A percentile compares a stretch with the other conserved stretches of the same genome.
Conservation (phyloP, 2,329 filamentous ascomycete genomes). For the Ceratocystis lukuohia region DNA sequence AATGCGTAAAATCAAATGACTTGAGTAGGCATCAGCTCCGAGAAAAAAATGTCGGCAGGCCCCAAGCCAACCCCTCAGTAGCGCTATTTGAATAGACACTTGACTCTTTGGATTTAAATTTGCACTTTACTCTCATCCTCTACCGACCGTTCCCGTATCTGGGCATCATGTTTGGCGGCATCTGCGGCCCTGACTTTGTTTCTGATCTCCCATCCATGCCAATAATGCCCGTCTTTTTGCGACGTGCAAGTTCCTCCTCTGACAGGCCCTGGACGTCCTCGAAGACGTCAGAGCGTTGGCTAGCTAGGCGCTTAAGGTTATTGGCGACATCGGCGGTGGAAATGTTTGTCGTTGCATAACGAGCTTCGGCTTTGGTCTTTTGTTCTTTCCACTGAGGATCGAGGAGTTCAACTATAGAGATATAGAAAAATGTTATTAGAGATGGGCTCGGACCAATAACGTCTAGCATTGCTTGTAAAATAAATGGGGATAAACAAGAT, state of each 20-base stretch:
- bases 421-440: constrained; percentile 26
- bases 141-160: constrained; percentile 3
- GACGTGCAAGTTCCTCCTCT: constrained; percentile 58
- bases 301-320: constrained; percentile 88
- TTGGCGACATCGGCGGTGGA: constrained; percentile 78
- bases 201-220: constrained; percentile 15
- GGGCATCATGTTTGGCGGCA: constrained; percentile 12
- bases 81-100: neutral
- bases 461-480: neutral
- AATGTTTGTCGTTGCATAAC: constrained; percentile 74
- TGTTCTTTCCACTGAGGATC: constrained; percentile 95
- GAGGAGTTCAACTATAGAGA: constrained; percentile 60
- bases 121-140: neutral
- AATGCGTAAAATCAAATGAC: neutral
- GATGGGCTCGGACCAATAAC: neutral
- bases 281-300: constrained; percentile 76
- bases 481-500: neutral
- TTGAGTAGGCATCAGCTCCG: neutral
- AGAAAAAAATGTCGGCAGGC: neutral
- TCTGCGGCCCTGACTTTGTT: constrained; percentile 12
- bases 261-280: constrained; percentile 58
- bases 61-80: neutral
- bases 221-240: constrained; percentile 56
- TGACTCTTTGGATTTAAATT: too few relatives aligned
- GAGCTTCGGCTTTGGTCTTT: constrained; percentile 73